A percentile compares a stretch with the other conserved stretches of the same genome.
Evolutionary conservation across 352 stramenopile genomes (phyloP).

Genomic region (Pelagophyceae sp.): DNA sequence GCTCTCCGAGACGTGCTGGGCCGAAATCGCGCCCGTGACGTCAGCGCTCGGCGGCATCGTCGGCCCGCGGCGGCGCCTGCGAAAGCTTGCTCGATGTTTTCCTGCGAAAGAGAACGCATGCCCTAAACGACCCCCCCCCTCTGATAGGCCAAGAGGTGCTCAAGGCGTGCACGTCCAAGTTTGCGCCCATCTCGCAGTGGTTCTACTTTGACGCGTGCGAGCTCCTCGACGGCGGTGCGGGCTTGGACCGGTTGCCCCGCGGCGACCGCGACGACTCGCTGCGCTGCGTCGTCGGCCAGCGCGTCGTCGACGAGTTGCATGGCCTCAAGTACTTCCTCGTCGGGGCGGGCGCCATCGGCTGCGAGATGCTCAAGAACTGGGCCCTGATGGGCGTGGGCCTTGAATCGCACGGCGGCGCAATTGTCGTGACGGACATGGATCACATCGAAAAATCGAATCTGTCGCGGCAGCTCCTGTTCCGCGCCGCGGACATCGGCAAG

Average conservation of each 20-base stretch:
- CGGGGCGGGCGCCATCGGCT: conserved; percentile 95
- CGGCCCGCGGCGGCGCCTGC: no score
- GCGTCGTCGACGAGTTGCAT: conserved; percentile 48
- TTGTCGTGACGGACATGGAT: conserved; percentile 95
- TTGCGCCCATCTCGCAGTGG: conserved; percentile 95
- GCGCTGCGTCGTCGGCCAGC: conserved; percentile 6
- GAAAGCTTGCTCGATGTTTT: no score
- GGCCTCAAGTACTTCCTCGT: conserved; percentile 86
- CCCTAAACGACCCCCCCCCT: no score
- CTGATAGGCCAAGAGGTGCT: conserved; percentile 80
- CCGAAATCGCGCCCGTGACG: conserved; percentile 88
- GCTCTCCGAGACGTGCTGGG: conserved; percentile 70
- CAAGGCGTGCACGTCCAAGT: conserved; percentile 97
- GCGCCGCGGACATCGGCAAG: conserved; percentile 86
- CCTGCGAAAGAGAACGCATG: background rate
- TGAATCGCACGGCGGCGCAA: conserved; percentile 52
- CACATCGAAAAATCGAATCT: conserved; percentile 98
- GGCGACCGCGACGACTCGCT: conserved; percentile 22
- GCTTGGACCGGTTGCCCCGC: conserved; percentile 31
- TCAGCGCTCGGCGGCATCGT: conserved; percentile 93
- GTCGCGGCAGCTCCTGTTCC: conserved; percentile 97
- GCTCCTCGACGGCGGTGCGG: conserved; percentile 58
- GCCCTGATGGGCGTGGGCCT: conserved; percentile 94
- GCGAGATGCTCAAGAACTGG: conserved; percentile 99
- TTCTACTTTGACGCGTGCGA: conserved; percentile 98